These are phyloP conservation scores for Tricholoma terreum DNA, from an alignment of 768 basidiomycete species.

Conservation along the genomic window DNA sequence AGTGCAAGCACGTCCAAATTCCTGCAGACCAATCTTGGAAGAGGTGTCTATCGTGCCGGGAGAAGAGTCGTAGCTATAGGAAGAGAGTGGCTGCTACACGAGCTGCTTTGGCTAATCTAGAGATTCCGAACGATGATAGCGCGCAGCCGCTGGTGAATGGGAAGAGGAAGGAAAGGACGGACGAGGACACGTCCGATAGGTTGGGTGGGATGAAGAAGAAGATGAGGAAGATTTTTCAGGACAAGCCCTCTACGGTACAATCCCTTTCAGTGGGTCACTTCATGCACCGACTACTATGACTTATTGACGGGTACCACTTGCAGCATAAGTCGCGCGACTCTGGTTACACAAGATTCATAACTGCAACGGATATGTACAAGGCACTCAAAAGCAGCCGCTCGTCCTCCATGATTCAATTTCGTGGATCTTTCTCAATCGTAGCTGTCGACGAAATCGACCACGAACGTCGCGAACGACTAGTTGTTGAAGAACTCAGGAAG, in stretches of 20 bases:
- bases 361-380: constrained; percentile 26
- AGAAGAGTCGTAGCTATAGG: neutral
- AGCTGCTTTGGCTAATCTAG: neutral
- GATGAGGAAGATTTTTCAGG: constrained; percentile 7
- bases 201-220: constrained; percentile 20
- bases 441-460: constrained; percentile 20
- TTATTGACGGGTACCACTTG: neutral
- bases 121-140: neutral
- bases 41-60: neutral
- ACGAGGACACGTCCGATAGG: constrained; percentile 6
- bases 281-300: too few species aligned
- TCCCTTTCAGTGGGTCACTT: too few species aligned
- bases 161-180: neutral
- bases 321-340: neutral
- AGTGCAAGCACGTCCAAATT: neutral
- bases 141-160: neutral
- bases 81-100: neutral
- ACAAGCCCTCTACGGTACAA: neutral
- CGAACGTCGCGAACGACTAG: constrained; percentile 19
- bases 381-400: constrained; percentile 12
- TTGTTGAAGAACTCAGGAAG: constrained; percentile 27
- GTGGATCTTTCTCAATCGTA: constrained; percentile 30
- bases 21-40: neutral
- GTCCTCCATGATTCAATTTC: constrained; percentile 13
- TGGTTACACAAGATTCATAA: constrained; percentile 25